Percentiles rank a stretch among this genome's conserved stretches.
Conservation (phyloP, 106 monocot species). For the Chionographis japonica region DNA sequence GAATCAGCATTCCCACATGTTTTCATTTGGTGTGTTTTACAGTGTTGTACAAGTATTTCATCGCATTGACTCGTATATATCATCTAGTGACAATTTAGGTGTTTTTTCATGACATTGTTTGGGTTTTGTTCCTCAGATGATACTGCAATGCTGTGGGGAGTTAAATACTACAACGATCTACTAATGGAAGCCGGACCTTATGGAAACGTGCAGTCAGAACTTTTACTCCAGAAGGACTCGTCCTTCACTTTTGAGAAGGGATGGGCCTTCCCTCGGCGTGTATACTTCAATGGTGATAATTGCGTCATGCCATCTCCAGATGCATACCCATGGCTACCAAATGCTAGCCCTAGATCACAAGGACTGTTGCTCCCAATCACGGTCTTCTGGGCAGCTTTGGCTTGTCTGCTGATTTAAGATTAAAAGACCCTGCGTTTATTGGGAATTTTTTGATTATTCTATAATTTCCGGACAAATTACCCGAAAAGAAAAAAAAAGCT, state of each 20-base stretch:
- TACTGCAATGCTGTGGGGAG: slow-evolving; percentile 31
- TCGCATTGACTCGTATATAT: too few relatives aligned
- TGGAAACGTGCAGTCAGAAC: slow-evolving; percentile 38
- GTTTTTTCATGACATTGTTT: background rate
- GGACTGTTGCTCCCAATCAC: background rate
- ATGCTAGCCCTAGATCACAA: slow-evolving; percentile 6
- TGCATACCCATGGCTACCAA: slow-evolving; percentile 31
- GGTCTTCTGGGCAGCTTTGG: slow-evolving; percentile 13
- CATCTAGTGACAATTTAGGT: too few relatives aligned
- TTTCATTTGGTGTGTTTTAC: too few relatives aligned
- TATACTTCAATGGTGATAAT: slow-evolving; percentile 46
- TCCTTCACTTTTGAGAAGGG: slow-evolving; percentile 31
- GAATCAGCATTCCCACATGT: too few relatives aligned
- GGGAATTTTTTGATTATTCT: too few relatives aligned
- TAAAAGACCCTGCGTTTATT: too few relatives aligned
- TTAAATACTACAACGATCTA: slow-evolving; percentile 38
- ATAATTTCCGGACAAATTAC: too few relatives aligned
- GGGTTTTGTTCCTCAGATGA: slow-evolving; percentile 20
- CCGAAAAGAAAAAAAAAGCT: too few relatives aligned
- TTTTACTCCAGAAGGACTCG: slow-evolving; percentile 23
- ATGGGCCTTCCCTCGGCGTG: slow-evolving; percentile 37
- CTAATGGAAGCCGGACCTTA: slow-evolving; percentile 33
- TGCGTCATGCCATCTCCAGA: slow-evolving; percentile 37
- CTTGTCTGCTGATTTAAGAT: slow-evolving; percentile 6
- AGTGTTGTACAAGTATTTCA: too few relatives aligned